A percentile compares a stretch with the other conserved stretches of the same genome.
Evolutionary conservation across 2,329 filamentous ascomycete species (phyloP).

Genomic region (Exutisphaerella laricina): DNA sequence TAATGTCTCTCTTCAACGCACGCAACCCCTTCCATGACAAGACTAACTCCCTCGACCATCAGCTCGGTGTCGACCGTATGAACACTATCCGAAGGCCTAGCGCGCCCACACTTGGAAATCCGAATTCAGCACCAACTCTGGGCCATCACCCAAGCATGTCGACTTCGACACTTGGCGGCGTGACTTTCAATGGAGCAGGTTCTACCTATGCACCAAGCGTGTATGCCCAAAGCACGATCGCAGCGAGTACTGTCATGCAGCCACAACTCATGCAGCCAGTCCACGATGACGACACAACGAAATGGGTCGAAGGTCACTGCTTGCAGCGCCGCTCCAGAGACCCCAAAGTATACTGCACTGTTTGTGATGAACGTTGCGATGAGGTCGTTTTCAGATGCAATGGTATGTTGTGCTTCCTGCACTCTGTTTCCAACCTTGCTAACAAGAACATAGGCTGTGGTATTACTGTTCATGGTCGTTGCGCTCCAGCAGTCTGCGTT

Average conservation of each 20-base stretch:
- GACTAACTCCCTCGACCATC: conserved; percentile 31
- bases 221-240: conserved; percentile 79
- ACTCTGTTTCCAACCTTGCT: conserved; percentile 12
- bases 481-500: conserved; percentile 55
- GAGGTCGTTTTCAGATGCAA: conserved; percentile 72
- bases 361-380: conserved; percentile 69
- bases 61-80: conserved; percentile 70
- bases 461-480: conserved; percentile 53
- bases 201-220: conserved; percentile 69
- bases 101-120: conserved; percentile 48
- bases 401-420: conserved; percentile 36
- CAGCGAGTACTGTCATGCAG: conserved; percentile 81
- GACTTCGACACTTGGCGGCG: conserved; percentile 55
- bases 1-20: conserved; percentile 33
- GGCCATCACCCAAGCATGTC: conserved; percentile 59
- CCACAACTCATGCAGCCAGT: conserved; percentile 76
- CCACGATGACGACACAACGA: conserved; percentile 68
- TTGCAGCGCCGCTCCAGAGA: conserved; percentile 62
- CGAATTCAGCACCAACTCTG: conserved; percentile 46
- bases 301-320: conserved; percentile 83
- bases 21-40: conserved; percentile 24
- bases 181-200: conserved; percentile 13
- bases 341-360: conserved; percentile 56
- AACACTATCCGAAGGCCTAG: conserved; percentile 58
- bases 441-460: conserved; percentile 48